phyloP scores from a whole-genome alignment of 1,284 basidiomycete genomes.

The Neonothopanus nambi region DNA sequence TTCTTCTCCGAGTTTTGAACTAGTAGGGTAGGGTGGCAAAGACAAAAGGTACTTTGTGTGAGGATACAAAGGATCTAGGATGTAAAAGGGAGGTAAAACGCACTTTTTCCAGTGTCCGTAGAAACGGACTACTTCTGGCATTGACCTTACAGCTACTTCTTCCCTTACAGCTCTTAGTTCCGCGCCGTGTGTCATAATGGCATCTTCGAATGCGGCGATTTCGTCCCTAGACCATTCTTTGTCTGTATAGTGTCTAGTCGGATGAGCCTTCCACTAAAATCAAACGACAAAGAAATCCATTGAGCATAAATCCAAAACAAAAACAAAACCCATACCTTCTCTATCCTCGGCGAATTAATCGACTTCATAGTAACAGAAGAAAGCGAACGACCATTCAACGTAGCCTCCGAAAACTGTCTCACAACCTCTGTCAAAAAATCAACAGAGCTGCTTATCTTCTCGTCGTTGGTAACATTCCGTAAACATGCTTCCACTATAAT shows the following conservation, averaged over 20 bases:
- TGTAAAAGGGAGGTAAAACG: conserved; percentile 18
- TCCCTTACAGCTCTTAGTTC: conserved; percentile 79
- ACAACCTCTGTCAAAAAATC: conserved; percentile 78
- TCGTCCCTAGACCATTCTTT: conserved; percentile 75
- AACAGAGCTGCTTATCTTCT: conserved; percentile 54
- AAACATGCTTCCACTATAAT: conserved; percentile 62
- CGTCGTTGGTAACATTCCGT: conserved; percentile 48
- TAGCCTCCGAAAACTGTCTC: conserved; percentile 66
- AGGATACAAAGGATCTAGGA: no score
- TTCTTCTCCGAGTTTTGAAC: conserved; percentile 66
- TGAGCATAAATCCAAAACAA: neutral
- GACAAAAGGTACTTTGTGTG: no score
- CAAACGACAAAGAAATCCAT: neutral
- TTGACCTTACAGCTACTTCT: conserved; percentile 68
- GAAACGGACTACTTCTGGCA: conserved; percentile 80
- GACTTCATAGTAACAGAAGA: conserved; percentile 63
- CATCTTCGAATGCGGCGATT: conserved; percentile 73
- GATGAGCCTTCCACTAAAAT: conserved; percentile 68
- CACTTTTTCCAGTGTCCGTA: conserved; percentile 88
- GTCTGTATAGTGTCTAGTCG: conserved; percentile 64
- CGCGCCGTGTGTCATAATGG: conserved; percentile 67
- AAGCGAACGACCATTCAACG: conserved; percentile 52
- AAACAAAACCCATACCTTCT: conserved; percentile 51
- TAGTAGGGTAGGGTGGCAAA: no score
- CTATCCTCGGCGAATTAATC: conserved; percentile 40